Evolutionary conservation across 768 basidiomycete genomes (phyloP), one percentile per base, ranked within the genome.

Genomic region (Tricholoma saponaceum): DNA sequence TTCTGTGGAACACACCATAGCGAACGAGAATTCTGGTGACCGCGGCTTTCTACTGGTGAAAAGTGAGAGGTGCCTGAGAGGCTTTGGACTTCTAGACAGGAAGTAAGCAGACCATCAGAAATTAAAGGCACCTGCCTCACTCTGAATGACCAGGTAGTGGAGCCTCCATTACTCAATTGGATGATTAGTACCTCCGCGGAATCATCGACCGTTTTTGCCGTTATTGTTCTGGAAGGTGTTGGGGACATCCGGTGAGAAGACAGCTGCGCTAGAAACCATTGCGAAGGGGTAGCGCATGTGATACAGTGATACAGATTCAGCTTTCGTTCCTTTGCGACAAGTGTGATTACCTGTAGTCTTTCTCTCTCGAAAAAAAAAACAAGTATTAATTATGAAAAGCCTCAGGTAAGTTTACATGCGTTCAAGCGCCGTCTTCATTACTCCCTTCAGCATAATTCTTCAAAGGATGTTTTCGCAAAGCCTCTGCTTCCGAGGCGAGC

Each of bases 391-490:
- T 39, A 22, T 39, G 22, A 50, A 16, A 23, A 37, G 25, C 47
- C 23, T 41, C 47, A 55, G 39, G 53, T 55, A 41, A 26, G 2
- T 50, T 25, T 26, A 47, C 46, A 50, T 50, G 26, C 43, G 20
- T 33, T 59, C 55, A 60, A 26, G 58, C 55, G 41, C 60, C 59
- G 41, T 61, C 58, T 18, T 61, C 60, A 26, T 60, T 30, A 28
- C 54, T 56, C 13, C 56, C 58, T 54, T 61, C 63, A 50, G 60
- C 39, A 69, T 92, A 90, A 66, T 92, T 92, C 76, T 89, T 91
- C 67, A 92, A 72, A 1, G 90, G 90, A 67, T 91, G 87, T 63
- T 83, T 89, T 58, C 90, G 77, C 57, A 92, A 67, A 2, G 88
- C 89, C 66, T 92, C 90, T 30, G 88, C 88, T 69, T 91, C 89